phyloP scores from a whole-genome alignment of 2,329 filamentous ascomycete genomes.

The Fusarium sp. region DNA sequence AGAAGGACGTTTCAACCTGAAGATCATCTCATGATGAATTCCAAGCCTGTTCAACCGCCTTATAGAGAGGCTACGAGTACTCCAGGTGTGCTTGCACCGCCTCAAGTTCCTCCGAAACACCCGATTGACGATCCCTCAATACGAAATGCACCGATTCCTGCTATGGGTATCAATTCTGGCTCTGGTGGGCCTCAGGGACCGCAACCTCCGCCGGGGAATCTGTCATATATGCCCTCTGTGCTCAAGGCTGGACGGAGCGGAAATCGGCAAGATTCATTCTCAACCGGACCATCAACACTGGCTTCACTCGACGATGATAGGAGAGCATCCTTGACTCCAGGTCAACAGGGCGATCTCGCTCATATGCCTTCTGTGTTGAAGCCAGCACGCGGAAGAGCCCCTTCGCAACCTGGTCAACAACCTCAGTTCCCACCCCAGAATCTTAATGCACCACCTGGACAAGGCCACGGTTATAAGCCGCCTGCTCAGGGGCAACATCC shows the following conservation, averaged over 20 bases:
- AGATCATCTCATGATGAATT: conserved; percentile 34
- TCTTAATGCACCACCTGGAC: neutral
- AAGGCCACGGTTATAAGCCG: conserved; percentile 37
- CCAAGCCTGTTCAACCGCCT: conserved; percentile 29
- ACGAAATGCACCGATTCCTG: conserved; percentile 9
- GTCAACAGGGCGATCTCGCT: conserved; percentile 20
- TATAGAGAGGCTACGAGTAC: conserved; percentile 35
- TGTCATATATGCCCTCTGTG: conserved; percentile 12
- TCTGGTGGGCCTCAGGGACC: neutral
- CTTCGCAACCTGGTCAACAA: conserved; percentile 26
- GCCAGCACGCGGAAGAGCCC: conserved; percentile 37
- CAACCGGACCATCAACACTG: conserved; percentile 1
- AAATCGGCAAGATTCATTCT: neutral
- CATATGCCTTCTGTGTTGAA: conserved; percentile 42
- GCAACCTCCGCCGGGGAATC: conserved; percentile 5
- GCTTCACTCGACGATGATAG: neutral
- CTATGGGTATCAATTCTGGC: neutral
- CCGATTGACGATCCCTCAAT: conserved; percentile 17
- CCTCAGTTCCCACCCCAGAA: neutral
- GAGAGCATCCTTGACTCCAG: conserved; percentile 1
- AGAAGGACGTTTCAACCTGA: conserved; percentile 43
- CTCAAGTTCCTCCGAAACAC: conserved; percentile 36
- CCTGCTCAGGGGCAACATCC: conserved; percentile 40
- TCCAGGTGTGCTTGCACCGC: conserved; percentile 40
- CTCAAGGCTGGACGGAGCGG: conserved; percentile 6